phyloP scores from a whole-genome alignment of 2,329 filamentous ascomycete species.

The Aschersonia sp. region DNA sequence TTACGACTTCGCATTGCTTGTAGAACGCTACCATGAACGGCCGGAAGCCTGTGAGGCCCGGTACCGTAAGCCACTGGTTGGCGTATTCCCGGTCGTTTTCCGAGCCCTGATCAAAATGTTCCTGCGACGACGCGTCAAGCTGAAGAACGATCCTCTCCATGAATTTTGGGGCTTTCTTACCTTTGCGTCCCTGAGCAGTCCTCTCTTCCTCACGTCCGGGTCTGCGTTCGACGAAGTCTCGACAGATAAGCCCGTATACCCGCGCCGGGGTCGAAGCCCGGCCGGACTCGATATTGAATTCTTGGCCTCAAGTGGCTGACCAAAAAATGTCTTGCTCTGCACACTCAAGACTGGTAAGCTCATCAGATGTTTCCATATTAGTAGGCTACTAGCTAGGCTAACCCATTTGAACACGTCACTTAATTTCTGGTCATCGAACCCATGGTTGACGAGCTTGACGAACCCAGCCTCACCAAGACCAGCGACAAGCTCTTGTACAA shows the following conservation, averaged over 20 bases:
- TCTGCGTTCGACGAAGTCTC: background rate
- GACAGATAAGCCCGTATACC: background rate
- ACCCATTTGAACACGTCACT: slow-evolving; percentile 17
- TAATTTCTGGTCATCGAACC: slow-evolving; percentile 13
- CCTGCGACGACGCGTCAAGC: slow-evolving; percentile 8
- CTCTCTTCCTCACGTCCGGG: slow-evolving; percentile 7
- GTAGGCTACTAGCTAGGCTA: background rate
- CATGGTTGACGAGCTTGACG: slow-evolving; percentile 13
- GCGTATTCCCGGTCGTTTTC: slow-evolving; percentile 14
- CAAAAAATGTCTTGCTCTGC: slow-evolving; percentile 16
- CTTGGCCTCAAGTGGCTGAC: slow-evolving; percentile 7
- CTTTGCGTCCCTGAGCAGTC: slow-evolving; percentile 6
- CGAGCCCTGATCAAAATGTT: slow-evolving; percentile 24
- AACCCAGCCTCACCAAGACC: slow-evolving; percentile 10
- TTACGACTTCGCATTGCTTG: slow-evolving; percentile 52
- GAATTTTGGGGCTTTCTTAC: slow-evolving; percentile 5
- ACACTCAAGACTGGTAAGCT: background rate
- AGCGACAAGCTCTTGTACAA: background rate
- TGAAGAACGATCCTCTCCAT: background rate
- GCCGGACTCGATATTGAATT: background rate
- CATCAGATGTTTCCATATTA: background rate
- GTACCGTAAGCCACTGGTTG: slow-evolving; percentile 14
- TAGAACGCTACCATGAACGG: slow-evolving; percentile 41
- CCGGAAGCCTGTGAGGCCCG: slow-evolving; percentile 10
- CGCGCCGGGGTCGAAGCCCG: background rate